phyloP scores from a whole-genome alignment of 2,329 filamentous ascomycete genomes.

The Aspergillus neotritici region DNA sequence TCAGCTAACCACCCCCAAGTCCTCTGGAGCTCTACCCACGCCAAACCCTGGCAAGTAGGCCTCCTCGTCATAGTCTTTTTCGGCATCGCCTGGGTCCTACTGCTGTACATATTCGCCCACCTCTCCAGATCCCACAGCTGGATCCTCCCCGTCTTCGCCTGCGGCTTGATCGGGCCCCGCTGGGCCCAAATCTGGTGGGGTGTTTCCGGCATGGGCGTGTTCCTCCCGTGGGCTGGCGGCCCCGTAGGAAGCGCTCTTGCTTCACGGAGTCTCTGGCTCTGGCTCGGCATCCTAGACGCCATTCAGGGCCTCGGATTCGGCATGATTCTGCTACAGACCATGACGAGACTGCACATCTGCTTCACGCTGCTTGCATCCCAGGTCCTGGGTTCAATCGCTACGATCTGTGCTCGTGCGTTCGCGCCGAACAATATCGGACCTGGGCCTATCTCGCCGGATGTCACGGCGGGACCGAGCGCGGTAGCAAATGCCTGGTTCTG shows the following conservation, averaged over 20 bases:
- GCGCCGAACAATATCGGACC: conserved; percentile 59
- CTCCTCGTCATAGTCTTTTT: conserved; percentile 47
- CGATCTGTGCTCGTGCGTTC: conserved; percentile 56
- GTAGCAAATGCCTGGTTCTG: conserved; percentile 55
- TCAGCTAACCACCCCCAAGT: conserved; percentile 24
- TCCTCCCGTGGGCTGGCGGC: conserved; percentile 57
- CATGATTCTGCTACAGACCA: conserved; percentile 61
- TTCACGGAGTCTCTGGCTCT: conserved; percentile 58
- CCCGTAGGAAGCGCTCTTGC: conserved; percentile 52
- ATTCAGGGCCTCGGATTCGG: conserved; percentile 62
- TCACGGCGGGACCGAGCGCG: conserved; percentile 45
- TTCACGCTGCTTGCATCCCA: conserved; percentile 58
- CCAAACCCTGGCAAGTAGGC: conserved; percentile 52
- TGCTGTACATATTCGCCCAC: conserved; percentile 45
- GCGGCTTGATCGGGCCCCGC: conserved; percentile 58
- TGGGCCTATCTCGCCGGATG: conserved; percentile 58
- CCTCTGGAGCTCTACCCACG: conserved; percentile 55
- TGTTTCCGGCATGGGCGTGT: conserved; percentile 55
- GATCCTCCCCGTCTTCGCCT: conserved; percentile 63
- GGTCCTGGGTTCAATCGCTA: conserved; percentile 56
- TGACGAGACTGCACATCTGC: conserved; percentile 60
- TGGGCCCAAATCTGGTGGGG: conserved; percentile 66
- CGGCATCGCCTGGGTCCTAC: conserved; percentile 51
- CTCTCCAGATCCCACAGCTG: conserved; percentile 59
- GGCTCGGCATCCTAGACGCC: conserved; percentile 61